These are phyloP conservation scores for Ogataea trehalophila DNA, from an alignment of 805 yeast species.

Conservation along the genomic window DNA sequence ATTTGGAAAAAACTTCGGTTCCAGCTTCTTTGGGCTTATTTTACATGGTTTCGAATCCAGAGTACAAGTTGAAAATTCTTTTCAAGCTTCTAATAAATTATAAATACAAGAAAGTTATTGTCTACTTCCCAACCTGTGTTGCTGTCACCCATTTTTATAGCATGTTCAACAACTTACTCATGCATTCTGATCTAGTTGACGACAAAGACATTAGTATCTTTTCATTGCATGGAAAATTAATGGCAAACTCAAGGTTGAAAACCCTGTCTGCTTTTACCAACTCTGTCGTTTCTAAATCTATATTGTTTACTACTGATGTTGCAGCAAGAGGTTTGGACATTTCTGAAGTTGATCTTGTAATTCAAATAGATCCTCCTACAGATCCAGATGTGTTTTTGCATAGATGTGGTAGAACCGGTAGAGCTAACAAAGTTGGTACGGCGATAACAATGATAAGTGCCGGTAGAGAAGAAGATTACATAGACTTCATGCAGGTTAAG, in stretches of 20 bases:
- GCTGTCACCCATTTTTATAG: slow-evolving; percentile 74
- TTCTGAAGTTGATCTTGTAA: slow-evolving; percentile 87
- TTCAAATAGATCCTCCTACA: slow-evolving; percentile 94
- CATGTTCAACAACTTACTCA: slow-evolving; percentile 41
- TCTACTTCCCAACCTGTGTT: slow-evolving; percentile 87
- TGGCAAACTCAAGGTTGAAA: slow-evolving; percentile 71
- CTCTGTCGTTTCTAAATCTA: slow-evolving; percentile 42
- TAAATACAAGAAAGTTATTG: slow-evolving; percentile 74
- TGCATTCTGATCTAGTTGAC: slow-evolving; percentile 15
- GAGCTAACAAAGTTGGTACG: slow-evolving; percentile 81
- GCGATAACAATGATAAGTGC: slow-evolving; percentile 70
- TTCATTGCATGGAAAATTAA: slow-evolving; percentile 88
- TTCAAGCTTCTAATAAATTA: slow-evolving; percentile 47
- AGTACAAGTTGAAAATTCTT: slow-evolving; percentile 54
- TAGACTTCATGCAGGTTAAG: slow-evolving; percentile 75
- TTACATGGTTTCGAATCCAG: slow-evolving; percentile 57
- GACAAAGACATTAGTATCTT: slow-evolving; percentile 36
- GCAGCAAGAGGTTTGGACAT: slow-evolving; percentile 97
- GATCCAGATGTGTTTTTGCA: slow-evolving; percentile 90
- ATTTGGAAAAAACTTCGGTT: slow-evolving; percentile 35
- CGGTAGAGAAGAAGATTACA: slow-evolving; percentile 77
- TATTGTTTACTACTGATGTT: slow-evolving; percentile 92
- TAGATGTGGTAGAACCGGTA: slow-evolving; percentile 91
- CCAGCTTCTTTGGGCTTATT: slow-evolving; percentile 64
- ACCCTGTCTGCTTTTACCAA: slow-evolving; percentile 61